Conservation (phyloP, 805 yeast genomes). For the Hanseniaspora taiwanica region DNA sequence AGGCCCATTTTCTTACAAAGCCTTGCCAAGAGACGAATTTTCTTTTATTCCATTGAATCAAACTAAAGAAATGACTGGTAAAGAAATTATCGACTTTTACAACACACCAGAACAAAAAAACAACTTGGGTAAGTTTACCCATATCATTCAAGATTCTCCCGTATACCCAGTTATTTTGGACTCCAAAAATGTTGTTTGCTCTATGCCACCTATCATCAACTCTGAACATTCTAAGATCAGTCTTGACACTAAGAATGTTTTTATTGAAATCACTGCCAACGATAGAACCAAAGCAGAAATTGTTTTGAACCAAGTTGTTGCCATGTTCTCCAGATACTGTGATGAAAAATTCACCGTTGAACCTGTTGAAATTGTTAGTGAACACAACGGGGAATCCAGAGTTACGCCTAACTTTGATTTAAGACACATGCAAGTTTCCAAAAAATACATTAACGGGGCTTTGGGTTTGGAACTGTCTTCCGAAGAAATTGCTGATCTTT, state of each 20-base stretch:
- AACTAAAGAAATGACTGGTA: constrained; percentile 56
- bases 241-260: constrained; percentile 71
- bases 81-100: constrained; percentile 75
- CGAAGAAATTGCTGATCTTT: constrained; percentile 51
- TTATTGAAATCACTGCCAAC: constrained; percentile 89
- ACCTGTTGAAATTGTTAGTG: constrained; percentile 75
- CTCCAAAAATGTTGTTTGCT: constrained; percentile 60
- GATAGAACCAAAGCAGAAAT: constrained; percentile 89
- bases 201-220: constrained; percentile 95
- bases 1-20: constrained; percentile 82
- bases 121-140: constrained; percentile 79
- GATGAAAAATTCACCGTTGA: constrained; percentile 73
- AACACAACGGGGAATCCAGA: constrained; percentile 67
- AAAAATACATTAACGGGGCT: constrained; percentile 80
- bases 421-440: constrained; percentile 60
- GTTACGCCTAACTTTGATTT: constrained; percentile 60
- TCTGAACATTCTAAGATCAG: constrained; percentile 83
- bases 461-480: constrained; percentile 68
- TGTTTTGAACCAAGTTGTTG: constrained; percentile 82
- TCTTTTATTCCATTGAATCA: constrained; percentile 68
- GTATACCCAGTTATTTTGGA: constrained; percentile 87
- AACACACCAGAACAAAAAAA: constrained; percentile 56
- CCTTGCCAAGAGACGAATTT: constrained; percentile 64
- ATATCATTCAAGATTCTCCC: constrained; percentile 76
- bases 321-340: constrained; percentile 91